These are phyloP conservation scores for Colletotrichum chrysophilum DNA, from an alignment of 2,329 filamentous ascomycete genomes.

Conservation along the genomic window DNA sequence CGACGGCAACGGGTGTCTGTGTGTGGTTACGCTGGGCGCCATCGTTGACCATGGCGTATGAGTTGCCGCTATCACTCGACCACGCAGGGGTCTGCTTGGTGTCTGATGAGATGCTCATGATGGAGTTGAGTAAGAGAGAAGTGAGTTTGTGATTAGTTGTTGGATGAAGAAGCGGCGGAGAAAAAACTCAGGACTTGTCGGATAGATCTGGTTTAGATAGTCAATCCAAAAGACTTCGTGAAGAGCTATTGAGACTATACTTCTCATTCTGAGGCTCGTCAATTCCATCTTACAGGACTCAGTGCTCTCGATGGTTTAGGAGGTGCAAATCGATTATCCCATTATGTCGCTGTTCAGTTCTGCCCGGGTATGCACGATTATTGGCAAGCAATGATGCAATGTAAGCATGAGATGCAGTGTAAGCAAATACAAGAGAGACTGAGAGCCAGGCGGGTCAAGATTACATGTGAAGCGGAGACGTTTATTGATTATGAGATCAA, in stretches of 20 bases:
- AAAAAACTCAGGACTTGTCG: not conserved
- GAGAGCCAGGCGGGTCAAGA: not conserved
- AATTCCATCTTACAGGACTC: not conserved
- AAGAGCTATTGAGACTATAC: not conserved
- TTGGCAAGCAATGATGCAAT: not conserved
- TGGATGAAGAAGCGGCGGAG: not conserved
- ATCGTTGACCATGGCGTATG: not conserved
- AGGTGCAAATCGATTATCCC: not conserved
- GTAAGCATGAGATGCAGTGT: not conserved
- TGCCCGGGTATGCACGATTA: not conserved
- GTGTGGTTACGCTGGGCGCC: not conserved
- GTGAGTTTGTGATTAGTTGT: not conserved
- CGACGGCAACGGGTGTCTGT: conserved; percentile 41
- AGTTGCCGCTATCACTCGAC: not conserved
- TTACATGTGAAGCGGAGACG: not conserved
- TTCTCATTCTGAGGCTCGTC: not conserved
- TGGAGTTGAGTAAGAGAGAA: not conserved
- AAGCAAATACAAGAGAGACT: not conserved
- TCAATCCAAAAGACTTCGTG: not conserved
- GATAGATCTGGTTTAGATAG: not conserved
- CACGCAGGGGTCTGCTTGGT: not conserved
- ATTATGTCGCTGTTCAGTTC: not conserved
- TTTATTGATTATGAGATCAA: not conserved
- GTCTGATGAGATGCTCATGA: not conserved
- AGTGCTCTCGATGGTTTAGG: not conserved